A percentile compares a stretch with the other conserved stretches of the same genome.
These are phyloP conservation scores for Scolecobasidium constrictum DNA, from an alignment of 2,329 filamentous ascomycete species.

Conservation along the genomic window DNA sequence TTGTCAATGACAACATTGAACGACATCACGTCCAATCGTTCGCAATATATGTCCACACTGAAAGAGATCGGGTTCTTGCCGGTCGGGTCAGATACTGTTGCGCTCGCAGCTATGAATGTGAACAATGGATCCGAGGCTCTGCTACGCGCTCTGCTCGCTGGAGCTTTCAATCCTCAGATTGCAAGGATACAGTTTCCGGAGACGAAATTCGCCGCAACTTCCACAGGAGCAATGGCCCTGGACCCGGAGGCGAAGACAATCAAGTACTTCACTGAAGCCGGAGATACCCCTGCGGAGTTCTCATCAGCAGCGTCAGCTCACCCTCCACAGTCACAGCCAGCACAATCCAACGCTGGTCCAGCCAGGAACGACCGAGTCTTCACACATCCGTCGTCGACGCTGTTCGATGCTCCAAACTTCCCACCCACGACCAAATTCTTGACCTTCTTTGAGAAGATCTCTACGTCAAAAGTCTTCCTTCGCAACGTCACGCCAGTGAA, in stretches of 20 bases:
- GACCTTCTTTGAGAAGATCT: slow-evolving; percentile 85
- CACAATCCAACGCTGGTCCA: slow-evolving; percentile 50
- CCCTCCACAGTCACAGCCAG: neutral
- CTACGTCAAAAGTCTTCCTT: slow-evolving; percentile 76
- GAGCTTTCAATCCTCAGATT: slow-evolving; percentile 61
- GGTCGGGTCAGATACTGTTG: slow-evolving; percentile 23
- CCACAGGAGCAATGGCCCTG: slow-evolving; percentile 81
- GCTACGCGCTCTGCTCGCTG: slow-evolving; percentile 37
- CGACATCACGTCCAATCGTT: slow-evolving; percentile 78
- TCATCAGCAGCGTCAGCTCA: slow-evolving; percentile 12
- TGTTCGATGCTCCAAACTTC: slow-evolving; percentile 76
- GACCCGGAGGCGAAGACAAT: slow-evolving; percentile 89
- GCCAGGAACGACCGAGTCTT: slow-evolving; percentile 55
- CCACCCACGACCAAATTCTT: slow-evolving; percentile 62
- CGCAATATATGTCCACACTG: slow-evolving; percentile 76
- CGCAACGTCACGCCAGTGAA: slow-evolving; percentile 89
- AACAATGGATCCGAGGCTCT: slow-evolving; percentile 35
- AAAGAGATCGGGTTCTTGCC: slow-evolving; percentile 73
- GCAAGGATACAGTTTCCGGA: slow-evolving; percentile 88
- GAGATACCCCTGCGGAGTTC: slow-evolving; percentile 13
- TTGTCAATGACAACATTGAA: slow-evolving; percentile 72
- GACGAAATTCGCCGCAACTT: slow-evolving; percentile 83
- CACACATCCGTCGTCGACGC: slow-evolving; percentile 76
- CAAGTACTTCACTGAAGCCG: slow-evolving; percentile 67
- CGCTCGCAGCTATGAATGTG: slow-evolving; percentile 31